These are phyloP conservation scores for Pleurotus tuoliensis DNA, from an alignment of 768 basidiomycete genomes.

Conservation along the genomic window DNA sequence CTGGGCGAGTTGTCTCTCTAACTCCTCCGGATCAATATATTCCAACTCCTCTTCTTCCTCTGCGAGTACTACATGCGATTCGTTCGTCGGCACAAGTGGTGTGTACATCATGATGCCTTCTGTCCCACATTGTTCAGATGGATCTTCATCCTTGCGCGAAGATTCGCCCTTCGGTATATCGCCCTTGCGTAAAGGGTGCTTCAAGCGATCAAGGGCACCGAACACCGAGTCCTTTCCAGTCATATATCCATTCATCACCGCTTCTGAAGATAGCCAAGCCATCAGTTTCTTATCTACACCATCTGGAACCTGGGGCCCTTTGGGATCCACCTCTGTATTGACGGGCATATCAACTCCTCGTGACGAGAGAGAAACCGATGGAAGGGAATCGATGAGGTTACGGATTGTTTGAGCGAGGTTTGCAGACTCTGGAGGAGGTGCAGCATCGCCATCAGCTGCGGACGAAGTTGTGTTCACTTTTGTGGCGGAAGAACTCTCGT, in stretches of 20 bases:
- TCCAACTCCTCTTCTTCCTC: conserved; percentile 42
- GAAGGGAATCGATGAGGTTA: conserved; percentile 43
- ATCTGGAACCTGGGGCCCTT: conserved; percentile 23
- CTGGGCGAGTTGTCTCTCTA: conserved; percentile 32
- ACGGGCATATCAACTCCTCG: not conserved
- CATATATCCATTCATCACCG: conserved; percentile 59
- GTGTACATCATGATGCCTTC: conserved; percentile 69
- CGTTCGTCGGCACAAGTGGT: conserved; percentile 59
- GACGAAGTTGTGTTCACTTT: not conserved
- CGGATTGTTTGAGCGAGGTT: conserved; percentile 52
- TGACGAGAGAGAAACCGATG: conserved; percentile 14
- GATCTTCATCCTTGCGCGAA: conserved; percentile 14
- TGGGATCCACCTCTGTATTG: conserved; percentile 3
- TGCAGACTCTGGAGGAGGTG: conserved; percentile 26
- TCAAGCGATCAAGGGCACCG: conserved; percentile 51
- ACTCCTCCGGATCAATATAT: not conserved
- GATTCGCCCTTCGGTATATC: conserved; percentile 4
- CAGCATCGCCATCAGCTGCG: not conserved
- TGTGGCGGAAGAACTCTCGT: not conserved
- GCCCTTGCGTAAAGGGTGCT: conserved; percentile 10
- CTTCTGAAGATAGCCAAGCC: conserved; percentile 50
- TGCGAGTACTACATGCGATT: conserved; percentile 68
- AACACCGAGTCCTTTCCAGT: conserved; percentile 47
- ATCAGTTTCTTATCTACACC: conserved; percentile 45
- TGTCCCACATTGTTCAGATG: conserved; percentile 42